Evolutionary conservation across 352 stramenopile species (phyloP).

Genomic region (Elongisporangium anandrum): DNA sequence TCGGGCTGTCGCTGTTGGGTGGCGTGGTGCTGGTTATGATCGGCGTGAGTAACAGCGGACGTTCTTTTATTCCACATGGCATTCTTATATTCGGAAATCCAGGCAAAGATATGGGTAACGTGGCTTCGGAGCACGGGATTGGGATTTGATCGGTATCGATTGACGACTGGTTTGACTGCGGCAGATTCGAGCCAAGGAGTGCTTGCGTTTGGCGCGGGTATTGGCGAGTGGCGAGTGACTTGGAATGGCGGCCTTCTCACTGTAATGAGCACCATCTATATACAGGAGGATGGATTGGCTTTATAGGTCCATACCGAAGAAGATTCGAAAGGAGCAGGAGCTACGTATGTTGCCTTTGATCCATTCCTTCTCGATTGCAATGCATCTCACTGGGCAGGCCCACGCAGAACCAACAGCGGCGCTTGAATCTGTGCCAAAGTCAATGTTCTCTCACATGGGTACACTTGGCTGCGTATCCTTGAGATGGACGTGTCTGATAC

Average conservation of each 20-base stretch:
- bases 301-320: neutral
- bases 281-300: neutral
- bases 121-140: neutral
- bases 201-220: neutral
- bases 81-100: neutral
- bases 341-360: neutral
- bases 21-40: neutral
- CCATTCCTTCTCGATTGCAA: neutral
- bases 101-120: neutral
- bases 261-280: no score
- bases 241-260: no score
- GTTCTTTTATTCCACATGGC: neutral
- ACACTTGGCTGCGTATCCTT: neutral
- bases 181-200: neutral
- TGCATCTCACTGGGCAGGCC: neutral
- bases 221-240: neutral
- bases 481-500: neutral
- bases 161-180: neutral
- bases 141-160: neutral
- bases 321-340: neutral
- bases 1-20: neutral
- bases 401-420: neutral
- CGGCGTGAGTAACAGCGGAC: neutral
- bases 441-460: neutral
- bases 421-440: neutral